Evolutionary conservation across 2,329 filamentous ascomycete species (phyloP).

Genomic region (Lecanoromycetidae sp.): DNA sequence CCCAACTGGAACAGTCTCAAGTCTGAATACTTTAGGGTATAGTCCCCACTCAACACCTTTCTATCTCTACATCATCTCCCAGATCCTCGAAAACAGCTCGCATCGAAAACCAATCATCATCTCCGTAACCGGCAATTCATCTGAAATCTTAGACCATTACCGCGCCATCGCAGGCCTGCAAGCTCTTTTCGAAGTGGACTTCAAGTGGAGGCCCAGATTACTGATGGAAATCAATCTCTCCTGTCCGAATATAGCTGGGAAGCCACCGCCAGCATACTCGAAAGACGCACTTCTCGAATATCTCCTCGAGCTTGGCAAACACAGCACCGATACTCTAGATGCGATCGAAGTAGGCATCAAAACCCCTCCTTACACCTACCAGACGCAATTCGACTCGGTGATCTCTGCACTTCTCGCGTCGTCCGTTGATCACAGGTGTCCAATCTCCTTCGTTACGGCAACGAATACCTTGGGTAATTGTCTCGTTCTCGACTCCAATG

Average conservation of each 20-base stretch:
- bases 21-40: conserved; percentile 62
- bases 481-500: conserved; percentile 38
- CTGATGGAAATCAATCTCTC: conserved; percentile 63
- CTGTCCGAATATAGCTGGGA: conserved; percentile 60
- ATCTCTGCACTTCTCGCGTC: conserved; percentile 15
- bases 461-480: conserved; percentile 64
- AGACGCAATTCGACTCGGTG: conserved; percentile 46
- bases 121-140: conserved; percentile 7
- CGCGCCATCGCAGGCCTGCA: too few relatives aligned
- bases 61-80: conserved; percentile 47
- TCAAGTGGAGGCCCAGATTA: neutral
- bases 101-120: conserved; percentile 10
- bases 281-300: conserved; percentile 41
- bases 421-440: conserved; percentile 23
- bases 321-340: conserved; percentile 27
- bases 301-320: conserved; percentile 28
- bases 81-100: conserved; percentile 27
- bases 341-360: conserved; percentile 52
- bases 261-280: conserved; percentile 61
- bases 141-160: neutral
- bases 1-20: conserved; percentile 24
- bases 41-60: conserved; percentile 48
- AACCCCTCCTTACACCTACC: conserved; percentile 63
- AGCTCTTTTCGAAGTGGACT: too few relatives aligned
- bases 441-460: conserved; percentile 57